phyloP scores from a whole-genome alignment of 305 asterid genomes.

The Plantago lanceolata region DNA sequence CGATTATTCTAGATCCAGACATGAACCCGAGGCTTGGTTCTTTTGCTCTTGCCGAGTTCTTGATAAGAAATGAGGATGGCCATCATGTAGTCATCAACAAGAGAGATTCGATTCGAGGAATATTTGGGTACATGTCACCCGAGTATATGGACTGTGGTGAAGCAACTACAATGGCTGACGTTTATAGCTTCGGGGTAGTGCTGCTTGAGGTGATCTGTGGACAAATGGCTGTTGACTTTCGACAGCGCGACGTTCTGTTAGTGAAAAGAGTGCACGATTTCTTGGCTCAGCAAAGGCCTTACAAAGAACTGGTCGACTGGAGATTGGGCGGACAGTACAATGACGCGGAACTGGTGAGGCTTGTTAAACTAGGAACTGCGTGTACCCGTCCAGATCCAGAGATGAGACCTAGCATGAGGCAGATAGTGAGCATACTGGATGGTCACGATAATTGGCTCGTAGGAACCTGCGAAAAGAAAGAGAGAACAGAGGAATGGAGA shows the following conservation, averaged over 20 bases:
- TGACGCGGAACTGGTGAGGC: conserved; percentile 52
- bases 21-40: conserved; percentile 85
- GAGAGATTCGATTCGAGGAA: conserved; percentile 61
- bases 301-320: conserved; percentile 55
- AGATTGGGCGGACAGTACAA: conserved; percentile 59
- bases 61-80: conserved; percentile 69
- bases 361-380: conserved; percentile 64
- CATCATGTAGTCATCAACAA: conserved; percentile 55
- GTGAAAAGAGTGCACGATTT: conserved; percentile 56
- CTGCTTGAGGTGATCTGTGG: conserved; percentile 79
- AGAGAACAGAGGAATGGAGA: conserved; percentile 64
- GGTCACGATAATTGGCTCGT: conserved; percentile 69
- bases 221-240: conserved; percentile 73
- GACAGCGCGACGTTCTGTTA: conserved; percentile 53
- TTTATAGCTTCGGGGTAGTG: conserved; percentile 87
- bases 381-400: conserved; percentile 67
- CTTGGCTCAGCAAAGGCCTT: conserved; percentile 41
- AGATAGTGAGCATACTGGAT: conserved; percentile 78
- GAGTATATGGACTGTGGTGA: conserved; percentile 79
- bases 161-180: conserved; percentile 83
- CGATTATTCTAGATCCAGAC: conserved; percentile 63
- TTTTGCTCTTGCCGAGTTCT: conserved; percentile 82
- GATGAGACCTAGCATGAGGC: conserved; percentile 74
- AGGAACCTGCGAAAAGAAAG: conserved; percentile 38
- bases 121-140: conserved; percentile 83